Base-by-base conservation (phyloP, 768 basidiomycete genomes). In the Cantharellus cinnabarinus region DNA sequence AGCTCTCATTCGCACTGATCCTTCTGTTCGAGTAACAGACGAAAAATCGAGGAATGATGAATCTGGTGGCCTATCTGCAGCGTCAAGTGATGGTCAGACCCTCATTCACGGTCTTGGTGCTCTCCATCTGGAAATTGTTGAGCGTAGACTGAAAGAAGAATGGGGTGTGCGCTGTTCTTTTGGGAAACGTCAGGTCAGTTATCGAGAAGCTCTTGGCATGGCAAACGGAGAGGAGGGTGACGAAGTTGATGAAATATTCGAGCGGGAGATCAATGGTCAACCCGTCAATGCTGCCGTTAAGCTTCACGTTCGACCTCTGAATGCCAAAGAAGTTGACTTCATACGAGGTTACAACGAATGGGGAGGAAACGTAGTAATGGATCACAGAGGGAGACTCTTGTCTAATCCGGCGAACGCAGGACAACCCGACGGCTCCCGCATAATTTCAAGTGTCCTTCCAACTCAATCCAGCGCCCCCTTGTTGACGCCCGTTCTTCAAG, bases 111-210 rank as follows among this genome's bases (percentile, higher is more conserved):
- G 88, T 2, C 78, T 91, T 48, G 89, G 89, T 10, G 79, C 84
- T 39, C 75, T 91, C 7, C 89, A 91, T 66, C 76, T 91, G n/a
- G 89, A 91, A 68, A 89, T 91, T 59, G 75, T 89, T 5, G 85
- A 87, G 69, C 78, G 80, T n/a, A 77, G 89, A 50, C 72, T 91
- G 37, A 75, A 73, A 58, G 80, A 86, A 59, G 89, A 90, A 69
- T 91, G 84, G 83, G 76, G 78, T 40, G 85, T 73, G 40, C 74
- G 77, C 51, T 89, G 86, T 65, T 81, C 89, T 65, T 77, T 89
- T 63, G 87, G 89, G 3, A 72, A 70, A 59, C 79, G 87, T 58
- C 77, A 82, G 10, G 88, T 90, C 58, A 83, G 82, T 69, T 90
- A 85, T 70, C 79, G 88, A 15, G 89, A 90, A 68, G 76, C 68